These are phyloP conservation scores for Pichia cactophila DNA, from an alignment of 1,139 yeast genomes.

Conservation along the genomic window DNA sequence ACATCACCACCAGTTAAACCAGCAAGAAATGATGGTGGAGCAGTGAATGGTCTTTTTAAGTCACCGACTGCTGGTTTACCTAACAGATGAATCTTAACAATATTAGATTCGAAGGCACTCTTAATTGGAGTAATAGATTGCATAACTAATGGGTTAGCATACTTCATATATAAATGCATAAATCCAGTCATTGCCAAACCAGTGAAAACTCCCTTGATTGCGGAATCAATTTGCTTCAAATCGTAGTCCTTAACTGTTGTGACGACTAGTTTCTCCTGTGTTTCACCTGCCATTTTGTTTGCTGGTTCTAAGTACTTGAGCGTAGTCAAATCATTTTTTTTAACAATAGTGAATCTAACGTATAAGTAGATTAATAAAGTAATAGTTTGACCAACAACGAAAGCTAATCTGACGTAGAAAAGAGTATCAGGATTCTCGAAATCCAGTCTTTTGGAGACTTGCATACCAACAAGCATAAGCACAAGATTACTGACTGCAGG, in stretches of 20 bases:
- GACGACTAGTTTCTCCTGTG: slow-evolving; percentile 66
- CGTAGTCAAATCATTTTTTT: slow-evolving; percentile 86
- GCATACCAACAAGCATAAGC: slow-evolving; percentile 97
- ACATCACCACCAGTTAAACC: slow-evolving; percentile 51
- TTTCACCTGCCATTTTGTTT: slow-evolving; percentile 67
- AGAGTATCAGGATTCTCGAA: slow-evolving; percentile 78
- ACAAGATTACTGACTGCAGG: slow-evolving; percentile 83
- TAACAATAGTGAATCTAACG: slow-evolving; percentile 52
- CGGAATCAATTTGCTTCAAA: slow-evolving; percentile 70
- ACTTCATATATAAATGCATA: slow-evolving; percentile 97
- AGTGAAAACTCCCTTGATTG: slow-evolving; percentile 77
- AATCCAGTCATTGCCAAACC: slow-evolving; percentile 97
- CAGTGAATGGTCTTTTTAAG: slow-evolving; percentile 94
- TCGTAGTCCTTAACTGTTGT: slow-evolving; percentile 96
- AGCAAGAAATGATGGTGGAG: slow-evolving; percentile 67
- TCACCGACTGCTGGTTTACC: slow-evolving; percentile 84
- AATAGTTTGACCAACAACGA: slow-evolving; percentile 56
- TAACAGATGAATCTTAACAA: slow-evolving; percentile 84
- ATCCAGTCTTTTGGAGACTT: slow-evolving; percentile 81
- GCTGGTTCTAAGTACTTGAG: slow-evolving; percentile 87
- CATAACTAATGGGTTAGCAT: slow-evolving; percentile 94
- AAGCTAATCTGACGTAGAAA: slow-evolving; percentile 70
- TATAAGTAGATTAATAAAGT: slow-evolving; percentile 62
- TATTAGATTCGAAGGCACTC: slow-evolving; percentile 83
- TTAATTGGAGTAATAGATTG: slow-evolving; percentile 89